Evolutionary conservation across 2,329 filamentous ascomycete genomes (phyloP).

Genomic region (Penicillium sp.): DNA sequence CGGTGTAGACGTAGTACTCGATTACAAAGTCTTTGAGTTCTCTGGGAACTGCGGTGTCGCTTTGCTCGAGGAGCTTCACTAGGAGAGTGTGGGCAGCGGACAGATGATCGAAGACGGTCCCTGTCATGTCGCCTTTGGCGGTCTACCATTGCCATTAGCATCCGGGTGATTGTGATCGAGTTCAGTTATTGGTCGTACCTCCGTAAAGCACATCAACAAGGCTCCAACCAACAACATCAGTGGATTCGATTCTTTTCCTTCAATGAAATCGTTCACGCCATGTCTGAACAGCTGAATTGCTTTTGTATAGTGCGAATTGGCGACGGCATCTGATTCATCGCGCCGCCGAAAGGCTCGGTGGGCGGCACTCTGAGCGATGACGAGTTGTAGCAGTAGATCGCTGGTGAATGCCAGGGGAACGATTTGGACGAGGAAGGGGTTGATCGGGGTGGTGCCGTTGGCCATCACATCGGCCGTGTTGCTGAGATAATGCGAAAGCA

Average conservation of each 20-base stretch:
- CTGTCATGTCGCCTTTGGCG: constrained; percentile 49
- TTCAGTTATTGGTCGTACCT: constrained; percentile 38
- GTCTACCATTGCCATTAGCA: constrained; percentile 30
- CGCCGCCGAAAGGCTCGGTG: constrained; percentile 34
- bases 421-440: constrained; percentile 51
- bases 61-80: constrained; percentile 39
- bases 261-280: constrained; percentile 34
- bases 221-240: constrained; percentile 50
- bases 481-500: constrained; percentile 50
- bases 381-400: constrained; percentile 50
- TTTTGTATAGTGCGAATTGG: constrained; percentile 34
- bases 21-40: constrained; percentile 50
- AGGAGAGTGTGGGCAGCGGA: constrained; percentile 49
- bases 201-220: constrained; percentile 51
- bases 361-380: constrained; percentile 47
- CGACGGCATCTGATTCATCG: constrained; percentile 33
- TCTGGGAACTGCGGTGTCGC: constrained; percentile 35
- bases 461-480: constrained; percentile 52
- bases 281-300: constrained; percentile 32
- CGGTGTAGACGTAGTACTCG: constrained; percentile 54
- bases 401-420: constrained; percentile 51
- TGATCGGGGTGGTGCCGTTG: constrained; percentile 51
- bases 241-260: constrained; percentile 34
- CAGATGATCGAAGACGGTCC: constrained; percentile 51
- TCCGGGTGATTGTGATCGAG: background rate